A percentile compares a stretch with the other conserved stretches of the same genome.
phyloP scores from a whole-genome alignment of 2,329 filamentous ascomycete genomes.

The Trichoderma semiorbis region DNA sequence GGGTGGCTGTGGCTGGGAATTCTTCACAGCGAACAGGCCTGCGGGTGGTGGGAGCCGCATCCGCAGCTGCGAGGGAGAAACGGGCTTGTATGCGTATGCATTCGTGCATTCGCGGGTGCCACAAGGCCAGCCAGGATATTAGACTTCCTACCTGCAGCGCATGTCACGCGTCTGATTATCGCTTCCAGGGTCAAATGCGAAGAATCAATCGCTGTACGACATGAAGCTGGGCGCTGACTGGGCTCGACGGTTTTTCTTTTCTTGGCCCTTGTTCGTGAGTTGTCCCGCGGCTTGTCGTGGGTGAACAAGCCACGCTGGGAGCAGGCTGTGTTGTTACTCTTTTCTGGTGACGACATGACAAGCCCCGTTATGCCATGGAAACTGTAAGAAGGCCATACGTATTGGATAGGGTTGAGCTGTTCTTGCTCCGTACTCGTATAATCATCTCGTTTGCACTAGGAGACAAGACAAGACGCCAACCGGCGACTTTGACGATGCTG shows the following conservation, averaged over 20 bases:
- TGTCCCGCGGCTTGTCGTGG: not conserved
- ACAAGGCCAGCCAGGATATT: not conserved
- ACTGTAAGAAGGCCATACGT: not conserved
- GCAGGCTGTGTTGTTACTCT: not conserved
- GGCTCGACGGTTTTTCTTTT: not conserved
- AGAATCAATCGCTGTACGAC: not conserved
- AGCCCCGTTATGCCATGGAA: not conserved
- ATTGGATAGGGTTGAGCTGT: not conserved
- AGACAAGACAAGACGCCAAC: not conserved
- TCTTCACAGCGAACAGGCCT: not conserved
- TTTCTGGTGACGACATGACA: not conserved
- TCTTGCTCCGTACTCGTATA: not conserved
- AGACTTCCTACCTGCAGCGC: not conserved
- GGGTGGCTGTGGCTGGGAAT: not conserved
- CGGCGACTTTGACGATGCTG: not conserved
- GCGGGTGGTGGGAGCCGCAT: not conserved
- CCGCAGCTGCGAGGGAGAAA: not conserved
- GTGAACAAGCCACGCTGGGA: not conserved
- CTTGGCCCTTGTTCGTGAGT: not conserved
- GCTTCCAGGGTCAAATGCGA: not conserved
- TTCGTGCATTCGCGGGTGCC: not conserved
- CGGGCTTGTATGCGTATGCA: not conserved
- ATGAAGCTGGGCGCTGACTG: not conserved
- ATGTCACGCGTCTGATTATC: not conserved
- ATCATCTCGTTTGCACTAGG: not conserved